Evolutionary conservation across 352 stramenopile species (phyloP), one percentile per base, ranked within the genome.

Genomic region (Globisporangium middletonii): DNA sequence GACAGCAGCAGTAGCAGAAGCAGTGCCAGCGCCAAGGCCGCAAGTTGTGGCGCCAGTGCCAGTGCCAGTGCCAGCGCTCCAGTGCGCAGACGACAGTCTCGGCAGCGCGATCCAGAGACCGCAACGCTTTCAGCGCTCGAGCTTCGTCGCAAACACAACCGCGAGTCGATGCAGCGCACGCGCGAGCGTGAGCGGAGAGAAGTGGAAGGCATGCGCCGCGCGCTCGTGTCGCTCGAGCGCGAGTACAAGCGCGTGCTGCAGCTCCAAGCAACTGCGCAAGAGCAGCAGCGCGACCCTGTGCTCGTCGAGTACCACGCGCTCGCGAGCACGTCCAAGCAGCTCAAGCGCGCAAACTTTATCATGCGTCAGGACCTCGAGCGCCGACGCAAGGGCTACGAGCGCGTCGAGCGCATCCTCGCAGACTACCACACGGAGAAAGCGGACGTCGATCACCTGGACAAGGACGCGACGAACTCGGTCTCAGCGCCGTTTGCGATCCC

Each of bases 91-190:
- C 23, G 45, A 15, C 19, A 50, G 45, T 1, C 26, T 3, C 28
- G 26, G 23, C 45, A 50, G 23, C 45, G 23, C 23, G 11, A 19
- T 1, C 23, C 45, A 0, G 19, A 13, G 45, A 50, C 19, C 9
- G 23, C 23, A 15, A 5, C 30, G 30, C 30, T 11, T 3, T 23
- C 28, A 27, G 54, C 64, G 53, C 54, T 72, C 47, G 71, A 79
- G 63, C 65, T 66, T 49, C 68, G 68, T 1, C 65, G 71, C 38
- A 71, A 71, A 27, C 60, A 66, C 47, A 79, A 79, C 52, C 71
- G 71, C 56, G 71, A 79, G 62, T 71, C 71, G 53, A 82, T 82
- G 72, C 69, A 73, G 57, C 72, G 72, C 49, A 57, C 64, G 6
- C 55, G 72, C 7, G 43, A 59, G 53, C 69, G 69, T 8, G 64